phyloP scores from a whole-genome alignment of 2,329 filamentous ascomycete species.

The Passalora sequoiae region DNA sequence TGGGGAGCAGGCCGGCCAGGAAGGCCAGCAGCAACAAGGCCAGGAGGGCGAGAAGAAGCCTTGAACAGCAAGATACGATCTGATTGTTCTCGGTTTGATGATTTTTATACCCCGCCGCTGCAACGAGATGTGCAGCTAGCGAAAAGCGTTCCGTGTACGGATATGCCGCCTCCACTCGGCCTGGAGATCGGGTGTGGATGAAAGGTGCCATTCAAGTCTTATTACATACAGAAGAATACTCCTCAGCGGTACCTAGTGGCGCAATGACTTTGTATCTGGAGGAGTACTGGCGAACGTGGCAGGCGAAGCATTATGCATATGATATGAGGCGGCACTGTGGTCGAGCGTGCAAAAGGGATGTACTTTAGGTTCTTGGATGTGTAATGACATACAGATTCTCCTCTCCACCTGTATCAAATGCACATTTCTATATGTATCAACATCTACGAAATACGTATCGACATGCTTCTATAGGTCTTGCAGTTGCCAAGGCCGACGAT shows the following conservation, averaged over 20 bases:
- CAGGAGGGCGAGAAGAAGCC: conserved; percentile 69
- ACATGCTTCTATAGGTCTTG: too few relatives aligned
- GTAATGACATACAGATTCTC: conserved; percentile 11
- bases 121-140: conserved; percentile 11
- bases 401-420: too few relatives aligned
- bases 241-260: neutral
- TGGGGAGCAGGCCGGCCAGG: conserved; percentile 40
- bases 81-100: conserved; percentile 13
- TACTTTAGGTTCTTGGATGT: conserved; percentile 11
- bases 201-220: conserved; percentile 6
- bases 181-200: neutral
- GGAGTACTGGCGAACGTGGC: neutral
- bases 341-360: neutral
- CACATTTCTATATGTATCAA: too few relatives aligned
- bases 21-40: conserved; percentile 39
- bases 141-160: conserved; percentile 16
- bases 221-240: conserved; percentile 11
- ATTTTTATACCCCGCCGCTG: conserved; percentile 22
- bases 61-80: conserved; percentile 34
- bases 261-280: conserved; percentile 2
- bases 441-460: too few relatives aligned
- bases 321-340: neutral
- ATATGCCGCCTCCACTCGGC: conserved; percentile 1
- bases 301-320: neutral
- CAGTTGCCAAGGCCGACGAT: too few relatives aligned